Conservation (phyloP, 106 monocot species). For the Hemerocallis citrina region DNA sequence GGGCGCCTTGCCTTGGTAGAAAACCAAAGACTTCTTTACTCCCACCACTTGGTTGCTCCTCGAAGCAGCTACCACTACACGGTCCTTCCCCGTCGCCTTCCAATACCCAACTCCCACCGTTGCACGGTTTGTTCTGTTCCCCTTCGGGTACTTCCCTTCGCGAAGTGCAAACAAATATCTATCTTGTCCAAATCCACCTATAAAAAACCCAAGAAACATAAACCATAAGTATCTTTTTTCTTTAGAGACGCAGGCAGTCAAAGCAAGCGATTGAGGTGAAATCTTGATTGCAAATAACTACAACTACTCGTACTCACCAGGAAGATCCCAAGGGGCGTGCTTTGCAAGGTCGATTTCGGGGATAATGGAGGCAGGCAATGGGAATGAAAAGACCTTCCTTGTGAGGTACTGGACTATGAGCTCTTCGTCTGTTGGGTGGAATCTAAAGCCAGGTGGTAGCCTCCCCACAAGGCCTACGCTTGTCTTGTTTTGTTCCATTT, state of each 20-base stretch:
- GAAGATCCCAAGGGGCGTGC: constrained; percentile 65
- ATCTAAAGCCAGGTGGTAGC: constrained; percentile 81
- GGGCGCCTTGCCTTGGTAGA: constrained; percentile 57
- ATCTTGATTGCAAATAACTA: too few relatives aligned
- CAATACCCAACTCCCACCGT: constrained; percentile 65
- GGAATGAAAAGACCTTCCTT: constrained; percentile 54
- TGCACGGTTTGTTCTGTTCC: constrained; percentile 45
- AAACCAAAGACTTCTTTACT: constrained; percentile 75
- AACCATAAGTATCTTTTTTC: too few relatives aligned
- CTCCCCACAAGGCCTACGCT: constrained; percentile 7
- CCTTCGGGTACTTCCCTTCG: constrained; percentile 49
- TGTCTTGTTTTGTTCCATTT: too few relatives aligned
- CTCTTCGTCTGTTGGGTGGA: constrained; percentile 86
- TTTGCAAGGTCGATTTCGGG: constrained; percentile 57
- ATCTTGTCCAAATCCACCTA: constrained; percentile 44
- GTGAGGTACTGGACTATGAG: constrained; percentile 69
- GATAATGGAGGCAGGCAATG: constrained; percentile 65
- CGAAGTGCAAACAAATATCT: constrained; percentile 70
- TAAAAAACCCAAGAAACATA: too few relatives aligned
- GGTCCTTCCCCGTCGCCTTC: constrained; percentile 84
- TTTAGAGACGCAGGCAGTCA: too few relatives aligned
- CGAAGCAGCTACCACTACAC: constrained; percentile 23
- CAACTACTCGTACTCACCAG: too few relatives aligned
- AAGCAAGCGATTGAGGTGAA: too few relatives aligned
- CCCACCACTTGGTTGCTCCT: constrained; percentile 43